These are phyloP conservation scores for Podospora pseudocomata DNA, from an alignment of 495 filamentous ascomycete genomes.

Conservation along the genomic window DNA sequence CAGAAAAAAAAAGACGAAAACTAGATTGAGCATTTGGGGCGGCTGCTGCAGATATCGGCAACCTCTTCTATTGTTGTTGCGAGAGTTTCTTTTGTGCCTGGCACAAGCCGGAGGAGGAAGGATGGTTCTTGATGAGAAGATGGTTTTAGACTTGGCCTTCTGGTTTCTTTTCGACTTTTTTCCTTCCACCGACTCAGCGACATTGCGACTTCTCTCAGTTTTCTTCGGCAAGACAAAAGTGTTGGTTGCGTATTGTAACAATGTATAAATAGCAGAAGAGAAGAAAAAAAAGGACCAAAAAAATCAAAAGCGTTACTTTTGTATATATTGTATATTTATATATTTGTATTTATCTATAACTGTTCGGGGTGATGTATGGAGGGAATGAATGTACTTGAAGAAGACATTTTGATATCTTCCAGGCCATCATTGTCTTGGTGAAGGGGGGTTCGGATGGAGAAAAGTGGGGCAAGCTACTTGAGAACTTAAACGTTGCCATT, in stretches of 20 bases:
- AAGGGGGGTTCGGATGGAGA: not conserved
- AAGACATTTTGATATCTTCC: not conserved
- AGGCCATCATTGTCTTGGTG: not conserved
- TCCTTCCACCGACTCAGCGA: not conserved
- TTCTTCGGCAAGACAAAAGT: constrained; percentile 30
- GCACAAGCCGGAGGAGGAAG: not conserved
- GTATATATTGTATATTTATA: not conserved
- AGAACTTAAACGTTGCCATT: not conserved
- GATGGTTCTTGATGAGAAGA: not conserved
- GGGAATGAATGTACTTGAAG: not conserved
- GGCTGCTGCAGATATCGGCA: not conserved
- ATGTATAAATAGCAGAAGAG: constrained; percentile 28
- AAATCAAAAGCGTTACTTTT: constrained; percentile 22
- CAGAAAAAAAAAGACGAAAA: not conserved
- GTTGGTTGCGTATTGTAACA: constrained; percentile 22
- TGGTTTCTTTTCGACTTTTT: not conserved
- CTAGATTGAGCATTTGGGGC: not conserved
- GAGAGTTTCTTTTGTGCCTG: not conserved
- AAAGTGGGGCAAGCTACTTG: not conserved
- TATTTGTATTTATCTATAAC: constrained; percentile 4
- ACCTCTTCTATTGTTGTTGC: not conserved
- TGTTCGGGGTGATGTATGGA: not conserved
- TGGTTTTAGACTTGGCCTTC: constrained; percentile 3
- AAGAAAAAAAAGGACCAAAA: constrained; percentile 19
- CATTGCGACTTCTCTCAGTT: not conserved